phyloP scores from a whole-genome alignment of 2,329 filamentous ascomycete species.

The Aspergillus udagawae region DNA sequence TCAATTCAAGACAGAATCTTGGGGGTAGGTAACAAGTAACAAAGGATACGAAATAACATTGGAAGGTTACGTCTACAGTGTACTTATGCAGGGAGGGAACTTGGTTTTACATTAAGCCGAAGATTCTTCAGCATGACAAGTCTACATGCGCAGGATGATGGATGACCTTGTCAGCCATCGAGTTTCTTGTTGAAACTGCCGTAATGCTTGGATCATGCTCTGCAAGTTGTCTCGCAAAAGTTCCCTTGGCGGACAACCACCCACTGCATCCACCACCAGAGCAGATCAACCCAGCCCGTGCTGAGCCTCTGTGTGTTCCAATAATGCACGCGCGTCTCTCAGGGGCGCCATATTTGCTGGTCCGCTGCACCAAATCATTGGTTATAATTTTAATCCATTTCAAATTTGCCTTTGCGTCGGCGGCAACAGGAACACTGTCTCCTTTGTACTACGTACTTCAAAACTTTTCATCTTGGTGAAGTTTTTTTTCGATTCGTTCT shows the following conservation, averaged over 20 bases:
- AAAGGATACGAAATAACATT: not conserved
- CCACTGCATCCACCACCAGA: not conserved
- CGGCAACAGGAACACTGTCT: not conserved
- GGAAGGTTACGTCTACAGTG: not conserved
- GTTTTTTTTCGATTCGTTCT: not conserved
- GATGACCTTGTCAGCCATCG: not conserved
- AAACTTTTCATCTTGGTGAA: not conserved
- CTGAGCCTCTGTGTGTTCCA: not conserved
- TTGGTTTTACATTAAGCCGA: not conserved
- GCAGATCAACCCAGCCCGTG: not conserved
- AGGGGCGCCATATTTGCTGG: conserved; percentile 10
- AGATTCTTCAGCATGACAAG: not conserved
- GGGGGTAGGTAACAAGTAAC: not conserved
- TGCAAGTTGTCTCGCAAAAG: not conserved
- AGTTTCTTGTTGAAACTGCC: not conserved
- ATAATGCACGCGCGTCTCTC: conserved; percentile 19
- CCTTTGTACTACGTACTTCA: not conserved
- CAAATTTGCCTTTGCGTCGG: not conserved
- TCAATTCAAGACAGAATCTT: not conserved
- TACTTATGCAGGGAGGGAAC: not conserved
- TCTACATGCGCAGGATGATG: not conserved
- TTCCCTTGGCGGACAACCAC: not conserved
- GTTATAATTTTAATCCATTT: not conserved
- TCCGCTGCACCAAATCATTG: not conserved
- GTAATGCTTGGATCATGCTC: too few relatives aligned